Evolutionary conservation across 2,329 filamentous ascomycete genomes (phyloP), one percentile per base, ranked within the genome.

Genomic region (Ophiocordyceps polyrhachis-furcata): DNA sequence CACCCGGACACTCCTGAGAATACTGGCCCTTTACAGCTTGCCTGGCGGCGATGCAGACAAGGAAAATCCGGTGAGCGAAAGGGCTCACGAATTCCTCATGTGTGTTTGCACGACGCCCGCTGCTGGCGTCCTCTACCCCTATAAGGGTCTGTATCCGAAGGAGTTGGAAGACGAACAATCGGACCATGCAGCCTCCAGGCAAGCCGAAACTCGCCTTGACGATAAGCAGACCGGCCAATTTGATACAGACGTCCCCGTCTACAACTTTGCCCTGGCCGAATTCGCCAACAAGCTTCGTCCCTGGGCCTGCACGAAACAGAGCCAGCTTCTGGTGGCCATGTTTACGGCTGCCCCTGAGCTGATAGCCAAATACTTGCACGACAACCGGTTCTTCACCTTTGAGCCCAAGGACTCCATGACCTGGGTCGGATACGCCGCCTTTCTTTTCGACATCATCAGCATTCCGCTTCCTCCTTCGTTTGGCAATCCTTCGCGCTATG

Each of bases 391-490:
- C 45, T 91, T 96, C 54, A 76, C 80, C 0, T 86, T 93, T 49
- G 88, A 96, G 40, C 88, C 91, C 0, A 96, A 94, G 56, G 70
- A 93, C 5, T 91, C 87, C 3, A 80, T 87, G 41, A 91, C 87
- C 0, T 98, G 91, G 91, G 83, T 96, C 52, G 88, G 89, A 40
- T 94, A 93, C 57, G 86, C 87, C 0, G 79, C 87, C 0, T 85
- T 96, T 49, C 64, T 98, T 5, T 93, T 93, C 60, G 83, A 82
- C 48, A 76, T 80, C 1, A 77, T 95, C 41, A 74, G 81, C 46
- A 66, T 93, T 32, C 76, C 80, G 1, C 67, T 94, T 2, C 88
- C 88, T 2, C 57, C 66, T 23, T 74, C 73, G 48, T 85, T 89
- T 55, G 86, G 86, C 13, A 75, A 79, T 52, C 68, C 68, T 38